Evolutionary conservation across 73 alveolate genomes (phyloP), one percentile per base, ranked within the genome.

Genomic region (Uronychia binucleata): DNA sequence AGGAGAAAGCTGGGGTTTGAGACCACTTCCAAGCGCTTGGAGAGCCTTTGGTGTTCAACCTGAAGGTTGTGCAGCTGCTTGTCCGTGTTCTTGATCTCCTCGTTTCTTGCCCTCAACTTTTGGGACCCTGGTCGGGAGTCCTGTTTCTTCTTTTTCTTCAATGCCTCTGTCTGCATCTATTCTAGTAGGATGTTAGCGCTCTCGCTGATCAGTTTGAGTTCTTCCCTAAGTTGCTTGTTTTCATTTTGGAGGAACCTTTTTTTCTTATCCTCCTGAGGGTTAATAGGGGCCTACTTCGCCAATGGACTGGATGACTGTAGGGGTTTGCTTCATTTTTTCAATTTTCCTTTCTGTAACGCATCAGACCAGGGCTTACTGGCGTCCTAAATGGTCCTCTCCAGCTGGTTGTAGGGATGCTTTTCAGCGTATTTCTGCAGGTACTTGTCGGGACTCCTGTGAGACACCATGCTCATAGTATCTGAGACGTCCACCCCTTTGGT

Each of bases 71-170:
- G 30, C 1, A 86, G 58, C 29, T 85, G 83, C 34, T 86, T 86
- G 35, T 86, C 92, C 0, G 92, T 86, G 77, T 86, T 86, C n/a
- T 77, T 28, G 58, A 86, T 86, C 33, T 86, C 92, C 32, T 86
- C 57, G 29, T 86, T 79, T 30, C 87, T 30, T 8, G 92, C 83
- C 67, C 35, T 86, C 0, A 86, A 58, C 35, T 35, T 77, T 58
- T 78, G 30, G 0, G 92, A 86, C 33, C 84, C 87, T 26, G 87
- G 92, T 30, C 92, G 25, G 1, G 81, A 25, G 58, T 27, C 57
- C 34, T 35, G 26, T 19, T 67, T 57, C 31, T 82, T 27, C 83
- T 59, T 86, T 81, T 86, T 86, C 67, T 76, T 78, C 29, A 78
- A 26, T 1, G 87, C 33, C 74, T 86, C 92, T 27, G 58, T 34